Percentiles rank a stretch among this genome's conserved stretches.
These are phyloP conservation scores for Scedosporium dehoogii DNA, from an alignment of 2,329 filamentous ascomycete species.

Conservation along the genomic window DNA sequence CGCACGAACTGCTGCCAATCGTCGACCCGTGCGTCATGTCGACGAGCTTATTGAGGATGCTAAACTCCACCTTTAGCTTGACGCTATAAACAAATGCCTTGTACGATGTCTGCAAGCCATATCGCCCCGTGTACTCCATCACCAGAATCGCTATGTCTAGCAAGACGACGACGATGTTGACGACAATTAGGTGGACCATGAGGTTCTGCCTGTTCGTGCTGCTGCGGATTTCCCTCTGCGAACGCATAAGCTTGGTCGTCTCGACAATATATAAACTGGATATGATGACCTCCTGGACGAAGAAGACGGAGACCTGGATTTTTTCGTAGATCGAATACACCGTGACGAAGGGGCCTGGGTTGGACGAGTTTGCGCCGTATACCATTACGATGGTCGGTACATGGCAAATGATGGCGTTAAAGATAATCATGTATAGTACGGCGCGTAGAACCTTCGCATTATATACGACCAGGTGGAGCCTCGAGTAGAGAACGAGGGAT, in stretches of 20 bases:
- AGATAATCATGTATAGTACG: constrained; percentile 47
- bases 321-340: constrained; percentile 39
- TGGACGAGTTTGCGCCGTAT: constrained; percentile 35
- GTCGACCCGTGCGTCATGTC: constrained; percentile 12
- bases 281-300: constrained; percentile 43
- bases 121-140: constrained; percentile 22
- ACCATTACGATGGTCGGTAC: constrained; percentile 43
- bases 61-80: constrained; percentile 27
- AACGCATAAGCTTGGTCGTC: constrained; percentile 36
- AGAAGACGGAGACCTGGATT: constrained; percentile 46
- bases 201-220: constrained; percentile 13
- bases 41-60: constrained; percentile 23
- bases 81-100: constrained; percentile 24
- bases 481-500: constrained; percentile 51
- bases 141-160: constrained; percentile 29
- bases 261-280: constrained; percentile 44
- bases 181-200: constrained; percentile 29
- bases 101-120: constrained; percentile 21
- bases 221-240: constrained; percentile 24
- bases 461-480: constrained; percentile 48
- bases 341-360: constrained; percentile 13
- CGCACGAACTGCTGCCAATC: not conserved
- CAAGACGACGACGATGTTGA: constrained; percentile 34
- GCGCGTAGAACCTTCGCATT: constrained; percentile 35
- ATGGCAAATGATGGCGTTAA: constrained; percentile 43